Evolutionary conservation across 208 protist species (phyloP).

Genomic region (Wallacemonas sp.): DNA sequence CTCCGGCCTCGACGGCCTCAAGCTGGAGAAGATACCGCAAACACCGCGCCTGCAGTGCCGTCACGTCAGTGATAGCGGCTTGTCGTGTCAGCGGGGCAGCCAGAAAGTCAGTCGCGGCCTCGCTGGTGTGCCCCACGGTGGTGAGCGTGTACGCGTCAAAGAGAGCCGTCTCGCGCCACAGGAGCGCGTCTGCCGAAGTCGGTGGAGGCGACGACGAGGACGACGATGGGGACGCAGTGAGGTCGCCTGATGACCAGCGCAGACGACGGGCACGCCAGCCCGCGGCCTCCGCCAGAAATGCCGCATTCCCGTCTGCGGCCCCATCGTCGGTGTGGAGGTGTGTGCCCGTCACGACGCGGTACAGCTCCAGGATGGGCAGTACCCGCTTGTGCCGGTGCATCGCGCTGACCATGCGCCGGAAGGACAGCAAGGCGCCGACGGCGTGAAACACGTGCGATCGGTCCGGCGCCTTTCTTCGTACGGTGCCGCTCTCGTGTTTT

Average conservation of each 20-base stretch:
- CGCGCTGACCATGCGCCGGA: conserved; percentile 65
- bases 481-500: too few relatives aligned
- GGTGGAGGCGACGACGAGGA: neutral
- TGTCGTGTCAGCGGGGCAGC: neutral
- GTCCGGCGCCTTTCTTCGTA: neutral
- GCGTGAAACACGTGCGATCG: conserved; percentile 28
- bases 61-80: neutral
- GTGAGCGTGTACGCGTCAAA: conserved; percentile 80
- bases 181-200: conserved; percentile 24
- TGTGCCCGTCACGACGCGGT: conserved; percentile 14
- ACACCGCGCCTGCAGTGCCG: conserved; percentile 33
- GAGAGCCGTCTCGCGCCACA: conserved; percentile 68
- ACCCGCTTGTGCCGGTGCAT: conserved; percentile 57
- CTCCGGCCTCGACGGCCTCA: conserved; percentile 17
- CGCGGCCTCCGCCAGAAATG: conserved; percentile 8
- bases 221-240: neutral
- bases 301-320: neutral
- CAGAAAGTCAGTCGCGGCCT: conserved; percentile 50
- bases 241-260: neutral
- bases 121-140: conserved; percentile 69
- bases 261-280: conserved; percentile 1
- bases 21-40: conserved; percentile 23
- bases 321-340: neutral
- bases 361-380: conserved; percentile 49
- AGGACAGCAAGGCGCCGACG: conserved; percentile 51